phyloP scores from a whole-genome alignment of 768 basidiomycete genomes.

The Mycena metata region DNA sequence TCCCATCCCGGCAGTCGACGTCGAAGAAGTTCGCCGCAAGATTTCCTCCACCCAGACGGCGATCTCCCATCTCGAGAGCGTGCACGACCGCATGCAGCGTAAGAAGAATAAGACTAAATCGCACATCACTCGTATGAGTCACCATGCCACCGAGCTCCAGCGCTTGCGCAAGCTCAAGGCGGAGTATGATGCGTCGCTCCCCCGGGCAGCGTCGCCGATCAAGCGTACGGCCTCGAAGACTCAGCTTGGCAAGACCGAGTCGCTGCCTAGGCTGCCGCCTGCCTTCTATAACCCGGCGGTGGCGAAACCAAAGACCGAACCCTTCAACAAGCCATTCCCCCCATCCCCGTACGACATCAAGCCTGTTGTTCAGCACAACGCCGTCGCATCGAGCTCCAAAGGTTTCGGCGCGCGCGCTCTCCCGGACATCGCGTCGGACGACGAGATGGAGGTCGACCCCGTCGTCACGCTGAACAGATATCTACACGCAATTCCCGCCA shows the following conservation, averaged over 20 bases:
- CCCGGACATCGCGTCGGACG: constrained; percentile 36
- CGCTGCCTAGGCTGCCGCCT: constrained; percentile 11
- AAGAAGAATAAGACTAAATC: constrained; percentile 41
- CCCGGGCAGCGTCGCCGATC: constrained; percentile 35
- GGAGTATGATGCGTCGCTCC: constrained; percentile 38
- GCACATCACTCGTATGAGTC: constrained; percentile 35
- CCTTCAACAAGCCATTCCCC: background rate
- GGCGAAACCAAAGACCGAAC: constrained; percentile 15
- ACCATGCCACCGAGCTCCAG: constrained; percentile 29
- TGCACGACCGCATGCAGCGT: constrained; percentile 30
- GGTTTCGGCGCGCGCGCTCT: constrained; percentile 22
- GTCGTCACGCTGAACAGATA: constrained; percentile 41
- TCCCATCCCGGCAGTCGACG: constrained; percentile 14
- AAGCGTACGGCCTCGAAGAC: constrained; percentile 30
- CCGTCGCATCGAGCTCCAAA: constrained; percentile 42
- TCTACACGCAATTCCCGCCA: constrained; percentile 40
- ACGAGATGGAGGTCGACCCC: constrained; percentile 39
- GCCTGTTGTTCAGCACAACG: constrained; percentile 8
- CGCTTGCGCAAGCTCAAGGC: constrained; percentile 35
- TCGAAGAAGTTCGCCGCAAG: constrained; percentile 25
- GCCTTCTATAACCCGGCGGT: constrained; percentile 28
- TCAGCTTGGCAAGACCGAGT: constrained; percentile 25
- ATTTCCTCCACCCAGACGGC: constrained; percentile 24
- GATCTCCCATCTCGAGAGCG: constrained; percentile 21
- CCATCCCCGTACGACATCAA: constrained; percentile 1